Base-by-base conservation (phyloP, 2,329 filamentous ascomycete genomes). In the Penicillium psychrosexuale region DNA sequence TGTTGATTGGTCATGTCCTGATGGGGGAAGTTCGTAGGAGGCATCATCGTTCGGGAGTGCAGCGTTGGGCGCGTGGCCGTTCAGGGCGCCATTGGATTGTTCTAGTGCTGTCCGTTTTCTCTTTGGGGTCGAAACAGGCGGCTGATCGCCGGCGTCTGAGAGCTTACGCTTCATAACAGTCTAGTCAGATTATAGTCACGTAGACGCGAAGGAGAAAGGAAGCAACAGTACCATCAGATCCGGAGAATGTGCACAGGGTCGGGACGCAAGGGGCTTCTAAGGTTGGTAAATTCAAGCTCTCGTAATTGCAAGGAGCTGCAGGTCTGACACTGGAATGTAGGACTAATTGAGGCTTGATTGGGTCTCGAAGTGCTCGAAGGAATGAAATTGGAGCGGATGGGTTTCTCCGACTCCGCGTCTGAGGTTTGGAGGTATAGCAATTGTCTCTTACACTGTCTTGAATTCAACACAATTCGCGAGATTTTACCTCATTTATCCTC, bases 121-220 rank as follows among this genome's bases (percentile, higher is more conserved):
- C 59, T 73, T 75, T 4, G 75, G 74, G 30, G 74, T 76, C 42
- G 70, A 72, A 47, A 68, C 66, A 47, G 64, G 61, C 56, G 67
- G 66, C 44, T 69, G 65, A 33, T 69, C 66, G 49, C 63, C 63
- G 50, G 69, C 66, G 59, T 72, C 69, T 59, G 72, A 67, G 59
- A 72, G 72, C 62, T 75, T 75, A 56, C 74, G 73, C 69, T 77
- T 77, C 74, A 76, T 76, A 47, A 47, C 55, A 49, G 44, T 44
- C 50, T 38, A 61, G 57, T 65, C 56, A 61, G 62, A 51, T 47
- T 30, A 45, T 39, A 47, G 37, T 42, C 31, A 58, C 51, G 48
- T 49, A 58, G 39, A 60, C 48, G 58, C 53, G 48, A 60, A 57
- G 55, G 54, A 58, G 37, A 62, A 67, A 60, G 59, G 59, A 61